Conservation (phyloP, 768 basidiomycete species). For the Podaxis sp. region DNA sequence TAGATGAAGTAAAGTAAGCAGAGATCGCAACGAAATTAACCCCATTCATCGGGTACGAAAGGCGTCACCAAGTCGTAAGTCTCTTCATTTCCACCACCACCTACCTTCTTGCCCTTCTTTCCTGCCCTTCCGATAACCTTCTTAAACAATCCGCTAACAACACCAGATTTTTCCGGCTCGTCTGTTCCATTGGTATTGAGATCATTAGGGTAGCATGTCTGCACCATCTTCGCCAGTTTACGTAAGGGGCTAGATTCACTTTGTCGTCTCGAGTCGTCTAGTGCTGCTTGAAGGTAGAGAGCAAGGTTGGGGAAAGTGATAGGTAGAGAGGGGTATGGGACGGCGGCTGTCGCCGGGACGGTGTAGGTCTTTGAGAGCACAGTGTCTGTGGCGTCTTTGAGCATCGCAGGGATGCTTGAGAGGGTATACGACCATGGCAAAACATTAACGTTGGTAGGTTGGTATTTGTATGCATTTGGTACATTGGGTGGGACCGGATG, state of each 20-base stretch:
- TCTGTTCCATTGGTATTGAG: slow-evolving; percentile 30
- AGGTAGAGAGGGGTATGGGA: slow-evolving; percentile 71
- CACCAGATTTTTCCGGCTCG: slow-evolving; percentile 33
- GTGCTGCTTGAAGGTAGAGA: slow-evolving; percentile 68
- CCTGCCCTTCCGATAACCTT: slow-evolving; percentile 56
- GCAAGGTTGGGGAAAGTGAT: slow-evolving; percentile 77
- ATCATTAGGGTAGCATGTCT: slow-evolving; percentile 58
- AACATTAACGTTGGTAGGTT: slow-evolving; percentile 57
- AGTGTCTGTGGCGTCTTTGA: slow-evolving; percentile 65
- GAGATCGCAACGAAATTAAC: slow-evolving; percentile 31
- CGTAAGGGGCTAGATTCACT: slow-evolving; percentile 62
- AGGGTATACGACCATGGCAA: slow-evolving; percentile 76
- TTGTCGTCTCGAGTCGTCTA: slow-evolving; percentile 67
- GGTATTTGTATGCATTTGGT: slow-evolving; percentile 46
- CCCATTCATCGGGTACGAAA: slow-evolving; percentile 77
- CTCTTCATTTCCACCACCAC: slow-evolving; percentile 72
- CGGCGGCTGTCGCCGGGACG: slow-evolving; percentile 56
- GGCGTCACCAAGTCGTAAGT: slow-evolving; percentile 83
- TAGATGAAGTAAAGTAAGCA: slow-evolving; percentile 1
- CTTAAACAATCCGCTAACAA: slow-evolving; percentile 54
- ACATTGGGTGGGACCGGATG: slow-evolving; percentile 52
- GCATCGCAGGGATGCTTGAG: slow-evolving; percentile 55
- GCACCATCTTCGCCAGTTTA: slow-evolving; percentile 69
- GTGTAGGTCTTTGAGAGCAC: slow-evolving; percentile 68
- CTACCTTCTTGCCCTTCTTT: slow-evolving; percentile 43